Evolutionary conservation across 75 land plant species (phyloP).

Genomic region (Pinus albicaulis): DNA sequence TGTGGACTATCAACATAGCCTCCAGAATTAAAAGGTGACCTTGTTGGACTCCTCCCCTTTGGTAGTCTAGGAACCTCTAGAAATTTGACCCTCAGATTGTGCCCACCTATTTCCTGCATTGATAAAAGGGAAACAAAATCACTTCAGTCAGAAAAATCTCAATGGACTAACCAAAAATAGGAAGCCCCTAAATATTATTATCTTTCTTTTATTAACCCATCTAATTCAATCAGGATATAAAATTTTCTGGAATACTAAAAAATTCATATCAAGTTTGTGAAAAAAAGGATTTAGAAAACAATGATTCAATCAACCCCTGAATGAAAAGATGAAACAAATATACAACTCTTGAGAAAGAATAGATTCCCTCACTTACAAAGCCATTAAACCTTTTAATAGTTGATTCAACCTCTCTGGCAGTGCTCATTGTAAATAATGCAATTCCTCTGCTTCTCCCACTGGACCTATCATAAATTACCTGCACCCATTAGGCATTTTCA

Average conservation of each 20-base stretch:
- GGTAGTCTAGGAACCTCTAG: constrained; percentile 72
- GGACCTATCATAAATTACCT: constrained; percentile 79
- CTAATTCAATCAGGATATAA: too few relatives aligned
- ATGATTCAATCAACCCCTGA: too few relatives aligned
- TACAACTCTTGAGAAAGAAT: too few relatives aligned
- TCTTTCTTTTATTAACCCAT: too few relatives aligned
- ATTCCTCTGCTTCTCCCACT: constrained; percentile 90
- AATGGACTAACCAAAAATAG: too few relatives aligned
- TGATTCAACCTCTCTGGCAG: constrained; percentile 59
- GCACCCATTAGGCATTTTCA: not conserved
- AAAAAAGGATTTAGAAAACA: too few relatives aligned
- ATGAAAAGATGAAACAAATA: too few relatives aligned
- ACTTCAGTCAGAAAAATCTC: not conserved
- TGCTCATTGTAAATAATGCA: constrained; percentile 91
- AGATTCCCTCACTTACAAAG: constrained; percentile 42
- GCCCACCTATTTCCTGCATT: constrained; percentile 68
- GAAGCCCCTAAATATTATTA: too few relatives aligned
- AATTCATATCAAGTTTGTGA: too few relatives aligned
- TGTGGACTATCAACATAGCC: constrained; percentile 54
- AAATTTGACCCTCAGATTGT: constrained; percentile 65
- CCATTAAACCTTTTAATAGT: constrained; percentile 80
- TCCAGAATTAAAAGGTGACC: not conserved
- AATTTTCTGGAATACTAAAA: too few relatives aligned
- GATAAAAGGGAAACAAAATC: not conserved
- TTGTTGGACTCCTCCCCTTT: not conserved